A percentile compares a stretch with the other conserved stretches of the same genome.
Evolutionary conservation across 139 green algal species (phyloP).

Genomic region (Chlamydomonas sp.): DNA sequence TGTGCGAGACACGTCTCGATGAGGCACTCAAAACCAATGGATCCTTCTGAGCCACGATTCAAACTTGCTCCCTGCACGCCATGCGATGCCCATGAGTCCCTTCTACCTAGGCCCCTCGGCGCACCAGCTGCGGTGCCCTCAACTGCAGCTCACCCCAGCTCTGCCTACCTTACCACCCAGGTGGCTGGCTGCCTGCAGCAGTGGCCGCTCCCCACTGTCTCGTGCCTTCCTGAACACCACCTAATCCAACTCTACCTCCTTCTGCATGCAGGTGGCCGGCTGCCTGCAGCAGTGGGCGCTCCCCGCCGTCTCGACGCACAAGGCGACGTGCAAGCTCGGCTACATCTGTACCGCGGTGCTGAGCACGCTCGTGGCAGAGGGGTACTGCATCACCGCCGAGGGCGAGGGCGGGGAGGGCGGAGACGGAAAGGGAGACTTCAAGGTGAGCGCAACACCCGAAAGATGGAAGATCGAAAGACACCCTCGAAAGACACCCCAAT

Average conservation of each 20-base stretch:
- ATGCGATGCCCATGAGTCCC: background rate
- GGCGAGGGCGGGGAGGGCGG: slow-evolving; percentile 37
- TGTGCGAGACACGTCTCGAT: too few relatives aligned
- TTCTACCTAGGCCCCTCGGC: background rate
- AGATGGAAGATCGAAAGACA: too few relatives aligned
- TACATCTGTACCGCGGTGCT: slow-evolving; percentile 75
- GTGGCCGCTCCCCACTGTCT: slow-evolving; percentile 33
- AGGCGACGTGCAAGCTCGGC: slow-evolving; percentile 67
- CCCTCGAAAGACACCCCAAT: too few relatives aligned
- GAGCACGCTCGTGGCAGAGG: slow-evolving; percentile 66
- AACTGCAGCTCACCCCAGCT: too few relatives aligned
- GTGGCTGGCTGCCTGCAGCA: slow-evolving; percentile 35
- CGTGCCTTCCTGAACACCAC: too few relatives aligned
- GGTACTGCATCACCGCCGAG: slow-evolving; percentile 77
- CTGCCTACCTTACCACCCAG: too few relatives aligned
- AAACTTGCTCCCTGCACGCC: slow-evolving; percentile 1
- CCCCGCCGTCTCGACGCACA: slow-evolving; percentile 52
- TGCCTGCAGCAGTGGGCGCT: slow-evolving; percentile 34
- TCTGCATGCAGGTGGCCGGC: slow-evolving; percentile 25
- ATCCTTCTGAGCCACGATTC: too few relatives aligned
- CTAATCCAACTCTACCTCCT: too few relatives aligned
- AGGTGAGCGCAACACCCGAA: too few relatives aligned
- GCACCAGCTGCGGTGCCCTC: slow-evolving; percentile 3
- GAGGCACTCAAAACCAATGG: too few relatives aligned
- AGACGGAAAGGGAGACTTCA: slow-evolving; percentile 42